These are phyloP conservation scores for Pythium sp. DNA, from an alignment of 352 stramenopile species.

Conservation along the genomic window DNA sequence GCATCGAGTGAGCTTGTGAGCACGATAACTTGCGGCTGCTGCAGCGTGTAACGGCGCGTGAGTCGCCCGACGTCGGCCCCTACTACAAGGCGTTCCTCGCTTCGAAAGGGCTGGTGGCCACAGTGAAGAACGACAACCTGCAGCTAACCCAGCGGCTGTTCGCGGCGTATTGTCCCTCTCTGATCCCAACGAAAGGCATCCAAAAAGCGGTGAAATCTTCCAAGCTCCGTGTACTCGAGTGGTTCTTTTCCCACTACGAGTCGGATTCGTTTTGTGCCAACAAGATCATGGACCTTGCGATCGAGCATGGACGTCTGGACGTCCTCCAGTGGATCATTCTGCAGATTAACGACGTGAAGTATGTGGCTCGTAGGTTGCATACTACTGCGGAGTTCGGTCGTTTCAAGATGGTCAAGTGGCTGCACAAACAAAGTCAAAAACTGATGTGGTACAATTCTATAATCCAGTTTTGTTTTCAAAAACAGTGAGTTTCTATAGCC, in stretches of 20 bases:
- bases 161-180: neutral
- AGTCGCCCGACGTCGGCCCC: neutral
- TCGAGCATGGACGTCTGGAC: neutral
- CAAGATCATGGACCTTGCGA: neutral
- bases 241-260: neutral
- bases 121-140: neutral
- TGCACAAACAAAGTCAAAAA: neutral
- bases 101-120: neutral
- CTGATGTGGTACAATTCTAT: no score
- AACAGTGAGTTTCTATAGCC: no score
- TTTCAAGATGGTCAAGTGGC: constrained; percentile 1
- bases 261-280: neutral
- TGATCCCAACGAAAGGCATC: neutral
- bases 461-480: no score
- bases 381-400: neutral
- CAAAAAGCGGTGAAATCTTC: neutral
- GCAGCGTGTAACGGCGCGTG: neutral
- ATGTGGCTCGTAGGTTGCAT: neutral
- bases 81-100: constrained; percentile 1
- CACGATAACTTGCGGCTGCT: neutral
- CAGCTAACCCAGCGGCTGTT: neutral
- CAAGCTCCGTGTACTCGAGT: neutral
- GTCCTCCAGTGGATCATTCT: neutral
- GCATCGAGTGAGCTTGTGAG: neutral
- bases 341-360: neutral